A percentile compares a stretch with the other conserved stretches of the same genome.
phyloP scores from a whole-genome alignment of 306 rosid species.

The Purshia tridentata region DNA sequence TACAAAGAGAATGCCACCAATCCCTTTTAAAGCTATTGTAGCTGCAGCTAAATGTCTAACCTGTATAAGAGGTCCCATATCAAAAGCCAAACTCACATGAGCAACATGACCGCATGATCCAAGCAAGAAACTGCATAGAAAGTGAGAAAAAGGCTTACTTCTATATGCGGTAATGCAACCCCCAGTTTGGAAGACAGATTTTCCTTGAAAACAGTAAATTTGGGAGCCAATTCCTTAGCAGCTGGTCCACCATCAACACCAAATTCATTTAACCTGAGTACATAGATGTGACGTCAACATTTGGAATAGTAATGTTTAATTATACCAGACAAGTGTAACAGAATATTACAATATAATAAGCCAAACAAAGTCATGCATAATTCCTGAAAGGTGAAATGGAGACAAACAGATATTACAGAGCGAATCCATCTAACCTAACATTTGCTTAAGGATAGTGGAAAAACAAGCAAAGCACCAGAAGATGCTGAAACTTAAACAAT shows the following conservation, averaged over 20 bases:
- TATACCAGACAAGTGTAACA: background rate
- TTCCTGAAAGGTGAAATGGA: background rate
- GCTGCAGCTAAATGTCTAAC: slow-evolving; percentile 50
- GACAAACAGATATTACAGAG: background rate
- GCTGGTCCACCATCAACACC: slow-evolving; percentile 72
- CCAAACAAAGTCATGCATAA: background rate
- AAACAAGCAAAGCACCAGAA: background rate
- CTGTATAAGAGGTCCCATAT: slow-evolving; percentile 40
- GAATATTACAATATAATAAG: background rate
- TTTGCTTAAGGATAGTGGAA: background rate
- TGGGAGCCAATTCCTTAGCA: slow-evolving; percentile 67
- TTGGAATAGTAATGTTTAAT: background rate
- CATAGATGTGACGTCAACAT: slow-evolving; percentile 23
- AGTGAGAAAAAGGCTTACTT: slow-evolving; percentile 44
- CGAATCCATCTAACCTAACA: background rate
- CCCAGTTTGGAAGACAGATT: slow-evolving; percentile 56
- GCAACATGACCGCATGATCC: background rate
- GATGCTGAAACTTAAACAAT: background rate
- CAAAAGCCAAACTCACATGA: slow-evolving; percentile 25
- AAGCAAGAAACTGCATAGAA: slow-evolving; percentile 13
- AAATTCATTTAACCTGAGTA: slow-evolving; percentile 72
- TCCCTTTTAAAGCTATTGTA: slow-evolving; percentile 57
- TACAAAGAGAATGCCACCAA: slow-evolving; percentile 84
- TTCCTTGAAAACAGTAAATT: slow-evolving; percentile 44
- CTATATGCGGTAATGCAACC: slow-evolving; percentile 49